Percentiles rank a stretch among this genome's conserved stretches.
Conservation (phyloP, 306 rosid species). For the Geum urbanum region DNA sequence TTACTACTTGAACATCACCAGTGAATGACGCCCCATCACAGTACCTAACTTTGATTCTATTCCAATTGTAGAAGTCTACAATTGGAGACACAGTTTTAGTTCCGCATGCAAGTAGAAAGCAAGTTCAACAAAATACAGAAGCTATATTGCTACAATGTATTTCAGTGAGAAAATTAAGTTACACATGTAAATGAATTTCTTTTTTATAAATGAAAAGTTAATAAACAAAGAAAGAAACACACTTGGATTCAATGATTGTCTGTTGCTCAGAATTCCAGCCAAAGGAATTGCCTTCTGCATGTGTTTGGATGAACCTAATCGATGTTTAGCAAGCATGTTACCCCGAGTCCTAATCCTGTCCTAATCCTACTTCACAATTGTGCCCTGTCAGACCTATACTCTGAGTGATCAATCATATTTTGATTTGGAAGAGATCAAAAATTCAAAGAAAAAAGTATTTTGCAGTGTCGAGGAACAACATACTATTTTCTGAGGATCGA, state of each 20-base stretch:
- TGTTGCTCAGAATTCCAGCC: constrained; percentile 66
- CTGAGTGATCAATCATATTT: too few species aligned
- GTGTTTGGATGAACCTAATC: constrained; percentile 72
- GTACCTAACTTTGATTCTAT: constrained; percentile 79
- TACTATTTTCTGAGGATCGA: too few species aligned
- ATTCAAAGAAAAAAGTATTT: too few species aligned
- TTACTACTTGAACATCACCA: constrained; percentile 73
- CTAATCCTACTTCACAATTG: too few species aligned
- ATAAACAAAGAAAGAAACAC: background rate
- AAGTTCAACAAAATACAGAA: constrained; percentile 5
- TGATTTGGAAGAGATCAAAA: too few species aligned
- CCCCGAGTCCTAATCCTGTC: too few species aligned
- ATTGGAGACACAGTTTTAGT: constrained; percentile 10
- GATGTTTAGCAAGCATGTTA: too few species aligned
- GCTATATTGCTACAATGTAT: background rate
- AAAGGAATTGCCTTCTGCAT: constrained; percentile 64
- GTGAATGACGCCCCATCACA: constrained; percentile 95
- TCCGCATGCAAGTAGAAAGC: background rate
- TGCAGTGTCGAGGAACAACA: too few species aligned
- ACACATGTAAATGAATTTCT: background rate
- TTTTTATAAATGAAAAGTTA: background rate
- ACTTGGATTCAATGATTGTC: constrained; percentile 68
- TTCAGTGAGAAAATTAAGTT: background rate
- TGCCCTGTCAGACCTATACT: too few species aligned
- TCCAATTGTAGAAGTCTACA: constrained; percentile 87